Evolutionary conservation across 2,329 filamentous ascomycete species (phyloP), one percentile per base, ranked within the genome.

Genomic region (Byssothecium circinans): DNA sequence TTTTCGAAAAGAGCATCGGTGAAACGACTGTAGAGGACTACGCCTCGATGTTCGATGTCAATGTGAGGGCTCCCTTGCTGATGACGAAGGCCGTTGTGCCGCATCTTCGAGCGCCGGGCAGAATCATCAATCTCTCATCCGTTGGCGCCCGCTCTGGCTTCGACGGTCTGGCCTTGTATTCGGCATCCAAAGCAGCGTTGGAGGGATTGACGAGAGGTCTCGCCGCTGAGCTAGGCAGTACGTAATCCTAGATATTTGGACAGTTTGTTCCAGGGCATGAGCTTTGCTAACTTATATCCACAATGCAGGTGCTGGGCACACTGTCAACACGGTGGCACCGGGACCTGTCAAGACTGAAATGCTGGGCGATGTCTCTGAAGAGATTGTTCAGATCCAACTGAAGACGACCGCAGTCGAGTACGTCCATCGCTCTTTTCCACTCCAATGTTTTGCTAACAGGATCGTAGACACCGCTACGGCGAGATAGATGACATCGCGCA

Each of bases 111-210:
- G 55, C 65, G 2, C 70, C 72, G 3, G 74, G 71, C 4, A 75
- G 81, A 7, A 80, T 86, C 50, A 78, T 85, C 68, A 85, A 84
- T 66, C 77, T 86, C 50, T 75, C 75, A 12, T 83, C 78, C 2
- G 74, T 85, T 1, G 81, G 74, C 8, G 75, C 74, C 1, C 70
- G 81, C 0, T 56, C 56, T 2, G 79, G 77, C 0, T 77, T 80
- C 48, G 62, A 72, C 1, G 61, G 69, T 1, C 53, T 80, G 2
- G 71, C 75, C 1, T 61, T 82, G 2, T 86, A 85, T 62, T 75
- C 74, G 38, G 76, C 78, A 0, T 79, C 76, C 4, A 86, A 86
- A 60, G 81, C 80, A 0, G 83, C 81, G 5, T 62, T 86, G 14
- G 82, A 86, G 62, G 80, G 77, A 0, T 63, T 85, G 45, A 86